Conservation (phyloP, 169 alveolate genomes). For the Plasmodium adleri region DNA sequence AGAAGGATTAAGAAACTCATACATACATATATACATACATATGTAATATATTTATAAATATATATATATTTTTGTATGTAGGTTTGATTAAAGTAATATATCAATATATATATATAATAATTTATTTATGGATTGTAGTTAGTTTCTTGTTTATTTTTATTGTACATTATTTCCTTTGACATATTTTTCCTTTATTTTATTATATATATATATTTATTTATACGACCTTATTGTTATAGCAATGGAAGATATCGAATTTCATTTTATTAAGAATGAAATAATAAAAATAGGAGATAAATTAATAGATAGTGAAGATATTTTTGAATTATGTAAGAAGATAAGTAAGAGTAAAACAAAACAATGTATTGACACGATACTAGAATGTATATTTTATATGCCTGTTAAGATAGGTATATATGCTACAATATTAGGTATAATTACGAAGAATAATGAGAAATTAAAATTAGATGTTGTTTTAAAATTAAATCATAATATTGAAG, state of each 20-base stretch:
- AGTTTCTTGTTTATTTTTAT: too few relatives aligned
- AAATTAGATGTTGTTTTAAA: conserved; percentile 48
- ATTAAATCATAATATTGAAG: conserved; percentile 74
- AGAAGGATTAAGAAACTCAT: too few relatives aligned
- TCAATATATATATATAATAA: too few relatives aligned
- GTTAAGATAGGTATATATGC: conserved; percentile 73
- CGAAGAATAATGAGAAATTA: conserved; percentile 59
- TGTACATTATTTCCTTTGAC: too few relatives aligned
- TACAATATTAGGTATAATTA: conserved; percentile 70
- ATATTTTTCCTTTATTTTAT: neutral
- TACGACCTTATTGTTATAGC: neutral
- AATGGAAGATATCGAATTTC: conserved; percentile 74
- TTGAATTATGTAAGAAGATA: conserved; percentile 63
- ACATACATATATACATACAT: too few relatives aligned
- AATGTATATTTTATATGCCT: conserved; percentile 76
- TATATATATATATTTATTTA: too few relatives aligned
- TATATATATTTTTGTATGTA: too few relatives aligned
- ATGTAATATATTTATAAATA: too few relatives aligned
- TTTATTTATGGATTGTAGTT: too few relatives aligned
- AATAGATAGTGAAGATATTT: conserved; percentile 76
- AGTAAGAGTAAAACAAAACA: conserved; percentile 46
- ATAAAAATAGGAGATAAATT: conserved; percentile 69
- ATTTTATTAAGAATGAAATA: conserved; percentile 71
- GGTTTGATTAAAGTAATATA: too few relatives aligned
- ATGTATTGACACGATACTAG: conserved; percentile 55